Evolutionary conservation across 1,284 basidiomycete species (phyloP), one percentile per base, ranked within the genome.

Genomic region (Porogramme epimiltina): DNA sequence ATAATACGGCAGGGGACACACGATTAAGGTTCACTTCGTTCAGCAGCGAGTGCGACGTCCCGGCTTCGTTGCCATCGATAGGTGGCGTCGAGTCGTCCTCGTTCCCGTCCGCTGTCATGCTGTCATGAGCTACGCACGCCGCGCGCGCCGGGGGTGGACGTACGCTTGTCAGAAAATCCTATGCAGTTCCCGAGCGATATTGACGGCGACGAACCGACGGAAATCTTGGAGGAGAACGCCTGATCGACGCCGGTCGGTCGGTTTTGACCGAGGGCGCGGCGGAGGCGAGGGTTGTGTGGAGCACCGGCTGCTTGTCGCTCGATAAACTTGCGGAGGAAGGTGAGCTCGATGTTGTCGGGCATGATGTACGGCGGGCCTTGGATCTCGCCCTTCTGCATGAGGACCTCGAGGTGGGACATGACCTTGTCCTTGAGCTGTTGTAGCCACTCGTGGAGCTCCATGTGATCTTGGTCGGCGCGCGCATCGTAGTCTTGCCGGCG

Each of bases 301-400:
- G 89, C 79, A 36, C 82, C 80, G 22, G 80, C 74, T 8, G 81
- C 77, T 63, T 90, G 87, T 49, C 87, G 78, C 62, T 91, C 88
- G 65, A 90, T 82, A 65, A 90, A 90, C 68, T 86, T 88, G 54
- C 86, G 82, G 49, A 90, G 79, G 71, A 90, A 90, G 0, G 81
- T 70, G 56, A 90, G 76, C 63, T 90, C 87, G 63, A 89, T 66
- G 60, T 87, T 80, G 63, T 90, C 88, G 16, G 85, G 78, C 88
- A 90, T 90, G 55, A 79, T 63, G 67, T 90, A 90, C 22, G 88
- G 87, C 1, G 87, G 87, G 15, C 87, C 87, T 62, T 85, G 84
- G 34, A 90, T 90, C 60, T 90, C 88, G 60, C 87, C 87, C 64
- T 89, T 89, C 66, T 90, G 87, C 84, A 90, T 89, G 59, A 91